phyloP scores from a whole-genome alignment of 106 monocot genomes.

The Allium cepa region DNA sequence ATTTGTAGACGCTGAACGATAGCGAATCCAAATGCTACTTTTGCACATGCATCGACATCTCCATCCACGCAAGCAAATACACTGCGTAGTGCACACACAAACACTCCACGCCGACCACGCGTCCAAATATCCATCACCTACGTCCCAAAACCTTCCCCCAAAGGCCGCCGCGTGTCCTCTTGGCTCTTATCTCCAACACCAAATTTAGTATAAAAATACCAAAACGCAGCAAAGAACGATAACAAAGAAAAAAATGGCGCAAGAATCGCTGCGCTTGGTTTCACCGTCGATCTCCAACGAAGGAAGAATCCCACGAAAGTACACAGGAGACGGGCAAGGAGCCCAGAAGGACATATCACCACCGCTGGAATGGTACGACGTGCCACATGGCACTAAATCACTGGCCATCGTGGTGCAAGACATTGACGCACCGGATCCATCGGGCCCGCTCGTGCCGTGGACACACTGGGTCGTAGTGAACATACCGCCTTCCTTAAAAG shows the following conservation, averaged over 20 bases:
- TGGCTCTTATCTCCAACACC: neutral
- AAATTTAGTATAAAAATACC: neutral
- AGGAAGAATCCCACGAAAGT: constrained; percentile 50
- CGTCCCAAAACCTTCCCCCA: neutral
- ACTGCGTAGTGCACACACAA: no score
- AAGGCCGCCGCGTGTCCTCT: neutral
- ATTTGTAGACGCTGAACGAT: no score
- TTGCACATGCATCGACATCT: no score
- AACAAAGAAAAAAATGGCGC: neutral
- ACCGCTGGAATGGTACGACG: constrained; percentile 65
- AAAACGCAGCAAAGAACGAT: neutral
- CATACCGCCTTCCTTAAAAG: constrained; percentile 52
- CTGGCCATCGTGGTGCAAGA: constrained; percentile 64
- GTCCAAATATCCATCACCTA: constrained; percentile 2
- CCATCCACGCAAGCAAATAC: no score
- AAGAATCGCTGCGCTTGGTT: constrained; percentile 15
- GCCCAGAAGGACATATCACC: constrained; percentile 60
- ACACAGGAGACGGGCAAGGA: constrained; percentile 60
- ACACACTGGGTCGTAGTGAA: constrained; percentile 82
- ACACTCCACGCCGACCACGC: neutral
- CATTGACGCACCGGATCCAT: constrained; percentile 36
- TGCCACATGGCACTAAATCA: constrained; percentile 49
- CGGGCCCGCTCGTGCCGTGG: constrained; percentile 52
- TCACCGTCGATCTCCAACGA: constrained; percentile 38
- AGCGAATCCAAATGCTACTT: no score